Percentiles rank a stretch among this genome's conserved stretches.
Conservation (phyloP, 2,329 filamentous ascomycete genomes). For the Alternaria incomplexa region DNA sequence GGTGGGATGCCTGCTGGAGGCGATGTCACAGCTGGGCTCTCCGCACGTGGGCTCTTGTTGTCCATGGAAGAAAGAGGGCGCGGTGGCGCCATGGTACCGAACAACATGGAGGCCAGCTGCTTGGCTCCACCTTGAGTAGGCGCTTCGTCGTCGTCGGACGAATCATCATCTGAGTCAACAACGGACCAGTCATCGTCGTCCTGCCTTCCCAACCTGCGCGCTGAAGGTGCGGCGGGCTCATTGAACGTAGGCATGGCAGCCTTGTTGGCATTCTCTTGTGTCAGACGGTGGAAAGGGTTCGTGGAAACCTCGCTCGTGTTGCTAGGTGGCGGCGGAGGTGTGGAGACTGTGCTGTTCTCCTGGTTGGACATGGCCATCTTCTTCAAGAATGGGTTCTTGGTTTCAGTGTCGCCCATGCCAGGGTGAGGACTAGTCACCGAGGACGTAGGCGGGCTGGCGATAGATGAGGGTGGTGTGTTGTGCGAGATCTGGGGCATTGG, state of each 20-base stretch:
- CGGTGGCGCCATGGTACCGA: slow-evolving; percentile 95
- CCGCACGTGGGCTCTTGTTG: slow-evolving; percentile 62
- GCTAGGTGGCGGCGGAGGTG: slow-evolving; percentile 49
- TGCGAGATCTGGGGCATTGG: slow-evolving; percentile 46
- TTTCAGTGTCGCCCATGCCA: slow-evolving; percentile 71
- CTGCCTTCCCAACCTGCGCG: slow-evolving; percentile 63
- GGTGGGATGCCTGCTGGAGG: slow-evolving; percentile 55
- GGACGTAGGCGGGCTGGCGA: slow-evolving; percentile 56
- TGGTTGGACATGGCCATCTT: slow-evolving; percentile 77
- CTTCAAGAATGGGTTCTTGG: slow-evolving; percentile 93
- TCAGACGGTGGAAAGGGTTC: slow-evolving; percentile 93
- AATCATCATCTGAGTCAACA: slow-evolving; percentile 77
- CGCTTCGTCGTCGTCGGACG: slow-evolving; percentile 72
- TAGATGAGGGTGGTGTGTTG: slow-evolving; percentile 56
- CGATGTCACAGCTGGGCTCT: slow-evolving; percentile 51
- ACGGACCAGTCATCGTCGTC: slow-evolving; percentile 81
- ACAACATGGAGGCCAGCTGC: slow-evolving; percentile 90
- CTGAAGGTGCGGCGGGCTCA: slow-evolving; percentile 56
- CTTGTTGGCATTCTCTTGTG: slow-evolving; percentile 65
- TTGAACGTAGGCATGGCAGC: slow-evolving; percentile 48
- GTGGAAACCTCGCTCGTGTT: slow-evolving; percentile 65
- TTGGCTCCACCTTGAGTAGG: slow-evolving; percentile 84
- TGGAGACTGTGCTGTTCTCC: slow-evolving; percentile 52
- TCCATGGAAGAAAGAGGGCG: slow-evolving; percentile 84
- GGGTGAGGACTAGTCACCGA: slow-evolving; percentile 55